Evolutionary conservation across 345 rosid species (phyloP).

Genomic region (Eucalyptus globulus): DNA sequence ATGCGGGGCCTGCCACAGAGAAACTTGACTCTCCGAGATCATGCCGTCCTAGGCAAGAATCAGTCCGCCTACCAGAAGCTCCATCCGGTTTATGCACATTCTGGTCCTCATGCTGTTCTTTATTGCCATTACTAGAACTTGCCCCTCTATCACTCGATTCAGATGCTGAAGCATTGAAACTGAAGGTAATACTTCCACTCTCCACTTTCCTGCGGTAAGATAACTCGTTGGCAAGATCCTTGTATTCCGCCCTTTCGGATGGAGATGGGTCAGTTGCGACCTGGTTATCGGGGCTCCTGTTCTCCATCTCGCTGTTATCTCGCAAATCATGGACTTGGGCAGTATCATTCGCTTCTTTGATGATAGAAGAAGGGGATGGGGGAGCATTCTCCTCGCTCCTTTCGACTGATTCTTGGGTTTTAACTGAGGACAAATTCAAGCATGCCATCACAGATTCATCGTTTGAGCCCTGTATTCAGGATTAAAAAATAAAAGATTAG

Average conservation of each 20-base stretch:
- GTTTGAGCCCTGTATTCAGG: not conserved
- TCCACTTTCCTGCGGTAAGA: slow-evolving; percentile 2
- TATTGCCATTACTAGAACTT: not conserved
- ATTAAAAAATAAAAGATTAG: not conserved
- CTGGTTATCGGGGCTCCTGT: not conserved
- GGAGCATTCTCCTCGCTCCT: not conserved
- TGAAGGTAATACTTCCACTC: slow-evolving; percentile 15
- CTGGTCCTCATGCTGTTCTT: not conserved
- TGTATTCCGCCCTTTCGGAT: slow-evolving; percentile 1
- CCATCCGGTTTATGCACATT: slow-evolving; percentile 2
- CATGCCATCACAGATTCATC: not conserved
- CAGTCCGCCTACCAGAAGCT: not conserved
- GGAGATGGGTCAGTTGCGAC: not conserved
- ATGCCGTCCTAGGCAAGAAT: slow-evolving; percentile 9
- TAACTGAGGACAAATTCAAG: not conserved
- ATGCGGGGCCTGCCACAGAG: slow-evolving; percentile 38
- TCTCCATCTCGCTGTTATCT: not conserved
- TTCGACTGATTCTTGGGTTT: not conserved
- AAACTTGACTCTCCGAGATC: slow-evolving; percentile 69
- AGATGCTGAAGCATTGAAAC: slow-evolving; percentile 8
- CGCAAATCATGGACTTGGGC: not conserved
- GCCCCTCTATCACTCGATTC: not conserved
- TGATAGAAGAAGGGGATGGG: not conserved
- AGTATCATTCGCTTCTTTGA: not conserved
- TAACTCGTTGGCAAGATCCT: not conserved